Base-by-base conservation (phyloP, 495 filamentous ascomycete species). In the Daldinia grandis region DNA sequence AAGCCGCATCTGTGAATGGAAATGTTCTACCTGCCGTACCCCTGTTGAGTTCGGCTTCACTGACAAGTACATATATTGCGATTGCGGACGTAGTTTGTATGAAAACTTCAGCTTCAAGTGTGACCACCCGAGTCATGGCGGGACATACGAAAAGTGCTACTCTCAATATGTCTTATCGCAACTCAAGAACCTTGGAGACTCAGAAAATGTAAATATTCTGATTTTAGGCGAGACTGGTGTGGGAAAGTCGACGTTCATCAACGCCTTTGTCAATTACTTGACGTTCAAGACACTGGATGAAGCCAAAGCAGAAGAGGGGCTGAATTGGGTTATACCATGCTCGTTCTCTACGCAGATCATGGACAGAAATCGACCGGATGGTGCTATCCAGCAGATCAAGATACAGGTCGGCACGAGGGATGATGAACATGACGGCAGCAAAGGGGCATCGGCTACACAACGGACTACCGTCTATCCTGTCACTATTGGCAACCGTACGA, bases 211-310 rank as follows among this genome's bases (percentile, higher is more conserved):
- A 4, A 58, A 58, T 8, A 58, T 58, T 33, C 21, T 58, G 9
- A 38, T 58, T 24, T 9, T 58, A 14, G 55, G 55, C 14, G 55
- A 58, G 31, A 58, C 55, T 4, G 55, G 55, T 12, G 55, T 58
- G 9, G 55, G 55, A 1, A 58, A 58, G 9, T 58, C 55, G 2
- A 58, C 55, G 15, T 58, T 58, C 30, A 58, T 58, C 17, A 58
- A 58, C 19, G 55, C 55, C 17, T 58, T 58, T 12, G 31, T 58
- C 33, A 58, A 58, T 38, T 58, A 58, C 55, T 35, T 58, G 28
- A 25, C 21, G 2, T 38, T 35, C 55, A 33, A 58, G 8, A 40
- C n/a, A 5, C 17, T 58, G 5, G 55, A 58, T 1, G 33, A 38
- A 37, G 55, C 55, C 12, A 31, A 35, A 31, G 31, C 21, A 6